phyloP scores from a whole-genome alignment of 805 yeast species.

The Metschnikowia corniflorae region DNA sequence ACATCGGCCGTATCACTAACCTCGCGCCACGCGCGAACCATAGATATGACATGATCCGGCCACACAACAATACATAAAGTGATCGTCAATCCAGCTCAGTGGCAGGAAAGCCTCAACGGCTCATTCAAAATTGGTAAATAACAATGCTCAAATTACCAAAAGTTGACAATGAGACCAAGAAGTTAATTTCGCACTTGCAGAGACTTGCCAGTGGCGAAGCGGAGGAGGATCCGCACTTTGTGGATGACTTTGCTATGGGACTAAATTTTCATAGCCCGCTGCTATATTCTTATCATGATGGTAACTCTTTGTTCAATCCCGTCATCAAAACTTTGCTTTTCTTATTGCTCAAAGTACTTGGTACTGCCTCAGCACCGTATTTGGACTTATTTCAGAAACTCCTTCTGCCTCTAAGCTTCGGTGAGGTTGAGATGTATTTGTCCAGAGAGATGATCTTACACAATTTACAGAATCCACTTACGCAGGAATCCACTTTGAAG shows the following conservation, averaged over 20 bases:
- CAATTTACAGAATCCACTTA: slow-evolving; percentile 1
- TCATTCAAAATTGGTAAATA: no score
- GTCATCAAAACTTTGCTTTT: slow-evolving; percentile 10
- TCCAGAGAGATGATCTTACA: slow-evolving; percentile 6
- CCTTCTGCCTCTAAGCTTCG: slow-evolving; percentile 7
- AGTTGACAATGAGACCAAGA: slow-evolving; percentile 7
- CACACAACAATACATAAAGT: no score
- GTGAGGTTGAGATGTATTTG: slow-evolving; percentile 7
- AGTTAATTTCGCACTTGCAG: slow-evolving; percentile 7
- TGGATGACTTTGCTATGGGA: slow-evolving; percentile 6
- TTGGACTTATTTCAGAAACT: slow-evolving; percentile 6
- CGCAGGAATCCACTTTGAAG: slow-evolving; percentile 1
- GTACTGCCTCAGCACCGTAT: slow-evolving; percentile 3
- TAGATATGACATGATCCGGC: no score
- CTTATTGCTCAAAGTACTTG: slow-evolving; percentile 8
- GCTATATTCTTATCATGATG: slow-evolving; percentile 4
- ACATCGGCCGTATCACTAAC: no score
- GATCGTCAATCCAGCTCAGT: no score
- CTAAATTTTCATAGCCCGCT: slow-evolving; percentile 7
- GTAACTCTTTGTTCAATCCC: slow-evolving; percentile 8
- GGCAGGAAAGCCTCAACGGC: no score
- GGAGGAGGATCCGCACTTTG: slow-evolving; percentile 3
- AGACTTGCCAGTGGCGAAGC: slow-evolving; percentile 4
- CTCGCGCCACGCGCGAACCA: no score
- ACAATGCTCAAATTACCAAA: slow-evolving; percentile 1